A percentile compares a stretch with the other conserved stretches of the same genome.
Evolutionary conservation across 441 rosid genomes (phyloP).

Genomic region (Adansonia gregorii): DNA sequence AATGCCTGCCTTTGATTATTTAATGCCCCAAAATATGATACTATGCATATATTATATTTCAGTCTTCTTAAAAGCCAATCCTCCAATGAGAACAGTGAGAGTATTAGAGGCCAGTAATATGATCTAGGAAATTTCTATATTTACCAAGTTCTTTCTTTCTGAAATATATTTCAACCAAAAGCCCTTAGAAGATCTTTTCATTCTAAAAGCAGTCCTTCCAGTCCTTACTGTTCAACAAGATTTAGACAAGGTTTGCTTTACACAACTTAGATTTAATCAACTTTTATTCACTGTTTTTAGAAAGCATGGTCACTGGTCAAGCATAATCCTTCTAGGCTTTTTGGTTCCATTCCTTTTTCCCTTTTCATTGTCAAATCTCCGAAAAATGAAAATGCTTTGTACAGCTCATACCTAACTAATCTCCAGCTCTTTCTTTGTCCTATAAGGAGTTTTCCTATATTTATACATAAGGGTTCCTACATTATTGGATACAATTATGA

Average conservation of each 20-base stretch:
- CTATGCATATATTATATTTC: not conserved
- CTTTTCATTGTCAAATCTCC: not conserved
- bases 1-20: not conserved
- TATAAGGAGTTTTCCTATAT: not conserved
- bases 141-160: not conserved
- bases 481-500: too few relatives aligned
- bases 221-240: not conserved
- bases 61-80: not conserved
- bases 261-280: not conserved
- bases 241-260: not conserved
- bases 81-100: not conserved
- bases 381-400: not conserved
- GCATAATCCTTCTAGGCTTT: not conserved
- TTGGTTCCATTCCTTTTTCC: not conserved
- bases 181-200: not conserved
- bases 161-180: not conserved
- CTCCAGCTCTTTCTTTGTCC: constrained; percentile 19
- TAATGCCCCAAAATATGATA: not conserved
- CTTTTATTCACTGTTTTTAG: not conserved
- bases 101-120: not conserved
- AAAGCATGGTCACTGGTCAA: not conserved
- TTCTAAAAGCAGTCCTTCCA: not conserved
- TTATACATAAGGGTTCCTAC: too few relatives aligned
- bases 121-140: not conserved
- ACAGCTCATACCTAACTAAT: not conserved